These are phyloP conservation scores for Rhodotorula sp. DNA, from an alignment of 1,284 basidiomycete species.

Conservation along the genomic window DNA sequence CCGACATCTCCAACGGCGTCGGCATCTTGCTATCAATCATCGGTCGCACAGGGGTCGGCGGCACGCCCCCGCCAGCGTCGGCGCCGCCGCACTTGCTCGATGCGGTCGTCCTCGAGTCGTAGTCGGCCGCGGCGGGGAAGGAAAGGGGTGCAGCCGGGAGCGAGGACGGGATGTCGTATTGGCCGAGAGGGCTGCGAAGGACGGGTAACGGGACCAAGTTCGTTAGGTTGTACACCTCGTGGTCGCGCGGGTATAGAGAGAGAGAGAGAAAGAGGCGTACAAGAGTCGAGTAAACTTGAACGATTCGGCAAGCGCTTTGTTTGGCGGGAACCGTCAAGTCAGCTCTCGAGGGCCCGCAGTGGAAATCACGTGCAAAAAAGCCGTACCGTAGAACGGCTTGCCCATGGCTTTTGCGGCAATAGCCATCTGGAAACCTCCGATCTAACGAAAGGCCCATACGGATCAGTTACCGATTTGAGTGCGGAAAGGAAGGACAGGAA, in stretches of 20 bases:
- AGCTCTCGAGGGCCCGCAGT: neutral
- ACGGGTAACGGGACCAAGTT: neutral
- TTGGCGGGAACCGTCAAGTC: conserved; percentile 13
- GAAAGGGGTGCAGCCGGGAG: conserved; percentile 33
- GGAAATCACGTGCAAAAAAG: neutral
- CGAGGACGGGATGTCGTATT: conserved; percentile 79
- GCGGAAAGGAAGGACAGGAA: too few species aligned
- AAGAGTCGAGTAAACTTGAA: conserved; percentile 96
- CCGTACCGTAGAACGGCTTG: conserved; percentile 89
- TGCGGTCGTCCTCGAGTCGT: conserved; percentile 38
- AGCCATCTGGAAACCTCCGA: conserved; percentile 89
- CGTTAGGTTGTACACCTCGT: too few species aligned
- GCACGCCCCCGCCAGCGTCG: conserved; percentile 10
- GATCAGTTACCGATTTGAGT: too few species aligned
- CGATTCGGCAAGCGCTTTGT: conserved; percentile 38
- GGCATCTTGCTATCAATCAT: conserved; percentile 41
- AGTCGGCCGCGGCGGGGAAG: conserved; percentile 24
- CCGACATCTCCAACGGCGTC: conserved; percentile 49
- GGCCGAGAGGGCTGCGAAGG: conserved; percentile 68
- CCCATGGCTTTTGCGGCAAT: conserved; percentile 91
- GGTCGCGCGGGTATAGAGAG: too few species aligned
- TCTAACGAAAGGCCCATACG: conserved; percentile 47
- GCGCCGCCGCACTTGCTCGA: conserved; percentile 44
- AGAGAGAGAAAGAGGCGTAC: neutral
- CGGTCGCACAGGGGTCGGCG: conserved; percentile 38